phyloP scores from a whole-genome alignment of 805 yeast species.

The Wickerhamiella kazuoi region DNA sequence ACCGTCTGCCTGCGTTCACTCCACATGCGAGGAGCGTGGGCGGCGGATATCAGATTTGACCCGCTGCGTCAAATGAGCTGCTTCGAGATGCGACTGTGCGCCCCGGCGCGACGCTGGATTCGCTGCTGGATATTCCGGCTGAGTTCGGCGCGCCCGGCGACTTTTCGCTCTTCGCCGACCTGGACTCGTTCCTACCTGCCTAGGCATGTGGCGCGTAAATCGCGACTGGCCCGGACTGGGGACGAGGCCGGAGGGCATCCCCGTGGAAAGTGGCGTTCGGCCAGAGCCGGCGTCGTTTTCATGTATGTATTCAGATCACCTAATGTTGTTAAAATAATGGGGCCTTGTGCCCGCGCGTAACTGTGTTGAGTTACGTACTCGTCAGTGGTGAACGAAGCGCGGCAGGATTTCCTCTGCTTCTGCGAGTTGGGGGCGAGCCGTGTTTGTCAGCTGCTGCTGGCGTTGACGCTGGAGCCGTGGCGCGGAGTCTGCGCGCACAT shows the following conservation, averaged over 20 bases:
- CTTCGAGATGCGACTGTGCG: slow-evolving; percentile 10
- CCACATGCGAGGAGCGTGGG: too few relatives aligned
- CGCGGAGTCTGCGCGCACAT: neutral
- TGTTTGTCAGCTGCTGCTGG: neutral
- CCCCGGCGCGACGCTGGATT: slow-evolving; percentile 15
- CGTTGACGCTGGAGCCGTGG: neutral
- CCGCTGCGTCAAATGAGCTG: slow-evolving; percentile 20
- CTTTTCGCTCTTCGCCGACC: slow-evolving; percentile 12
- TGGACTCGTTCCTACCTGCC: slow-evolving; percentile 1
- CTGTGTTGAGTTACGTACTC: too few relatives aligned
- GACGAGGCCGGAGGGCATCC: too few relatives aligned
- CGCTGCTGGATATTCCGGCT: slow-evolving; percentile 6
- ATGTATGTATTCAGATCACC: too few relatives aligned
- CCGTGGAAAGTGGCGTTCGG: too few relatives aligned
- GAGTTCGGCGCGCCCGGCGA: slow-evolving; percentile 13
- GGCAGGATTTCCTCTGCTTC: too few relatives aligned
- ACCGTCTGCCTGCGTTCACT: too few relatives aligned
- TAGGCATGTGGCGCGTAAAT: slow-evolving; percentile 6
- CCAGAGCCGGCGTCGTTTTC: too few relatives aligned
- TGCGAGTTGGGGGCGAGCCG: slow-evolving; percentile 3
- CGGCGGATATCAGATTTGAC: too few relatives aligned
- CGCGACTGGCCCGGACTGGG: slow-evolving; percentile 5
- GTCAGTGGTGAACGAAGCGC: too few relatives aligned
- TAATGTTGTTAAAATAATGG: too few relatives aligned
- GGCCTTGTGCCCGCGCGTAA: too few relatives aligned